phyloP scores from a whole-genome alignment of 257 asterid genomes.

The Craterostigma plantagineum region DNA sequence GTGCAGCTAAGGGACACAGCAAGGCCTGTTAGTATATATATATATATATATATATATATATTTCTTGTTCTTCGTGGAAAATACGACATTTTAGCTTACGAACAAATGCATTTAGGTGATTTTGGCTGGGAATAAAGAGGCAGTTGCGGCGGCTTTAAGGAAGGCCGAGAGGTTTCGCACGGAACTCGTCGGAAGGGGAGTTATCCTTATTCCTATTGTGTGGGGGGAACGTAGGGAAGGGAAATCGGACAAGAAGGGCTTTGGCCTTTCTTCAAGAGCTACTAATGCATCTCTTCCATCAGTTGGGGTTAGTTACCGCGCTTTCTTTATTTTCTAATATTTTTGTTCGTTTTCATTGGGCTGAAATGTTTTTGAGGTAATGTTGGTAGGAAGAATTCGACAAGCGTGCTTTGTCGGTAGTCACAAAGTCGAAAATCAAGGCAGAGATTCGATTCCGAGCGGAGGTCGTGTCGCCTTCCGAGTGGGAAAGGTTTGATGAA shows the following conservation, averaged over 20 bases:
- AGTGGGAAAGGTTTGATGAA: constrained; percentile 74
- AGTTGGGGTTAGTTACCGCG: constrained; percentile 46
- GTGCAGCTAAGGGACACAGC: constrained; percentile 88
- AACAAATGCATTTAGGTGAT: constrained; percentile 42
- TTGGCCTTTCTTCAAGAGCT: constrained; percentile 53
- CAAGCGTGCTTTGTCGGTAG: constrained; percentile 48
- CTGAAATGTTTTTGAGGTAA: too few relatives aligned
- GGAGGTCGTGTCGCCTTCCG: constrained; percentile 64
- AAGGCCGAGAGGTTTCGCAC: constrained; percentile 79
- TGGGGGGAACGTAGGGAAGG: constrained; percentile 61
- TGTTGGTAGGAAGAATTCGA: constrained; percentile 92
- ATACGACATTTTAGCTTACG: constrained; percentile 1
- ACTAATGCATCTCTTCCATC: constrained; percentile 73
- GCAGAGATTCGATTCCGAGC: constrained; percentile 94
- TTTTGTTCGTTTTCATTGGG: too few relatives aligned
- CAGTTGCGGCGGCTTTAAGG: constrained; percentile 48
- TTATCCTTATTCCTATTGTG: constrained; percentile 69
- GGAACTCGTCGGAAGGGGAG: constrained; percentile 70
- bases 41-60: not conserved
- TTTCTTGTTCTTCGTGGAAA: too few relatives aligned
- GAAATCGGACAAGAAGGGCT: constrained; percentile 56
- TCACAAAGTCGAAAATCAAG: constrained; percentile 70
- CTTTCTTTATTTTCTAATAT: not conserved
- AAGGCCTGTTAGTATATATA: constrained; percentile 60
- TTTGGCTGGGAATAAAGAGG: constrained; percentile 77